phyloP scores from a whole-genome alignment of 345 rosid genomes.

The Euphorbia peplus region DNA sequence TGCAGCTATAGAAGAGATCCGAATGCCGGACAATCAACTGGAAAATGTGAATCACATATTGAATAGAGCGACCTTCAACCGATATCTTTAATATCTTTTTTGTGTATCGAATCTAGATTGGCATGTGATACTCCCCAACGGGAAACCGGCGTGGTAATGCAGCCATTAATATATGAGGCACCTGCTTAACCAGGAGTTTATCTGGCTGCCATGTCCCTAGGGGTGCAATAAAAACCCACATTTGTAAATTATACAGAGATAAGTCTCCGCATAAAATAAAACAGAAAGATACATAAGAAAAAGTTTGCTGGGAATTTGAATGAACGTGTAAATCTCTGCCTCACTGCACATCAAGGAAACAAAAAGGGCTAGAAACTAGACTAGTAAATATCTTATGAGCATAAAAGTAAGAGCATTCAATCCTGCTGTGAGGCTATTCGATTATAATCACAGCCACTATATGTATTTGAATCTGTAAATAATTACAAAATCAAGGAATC shows the following conservation, averaged over 20 bases:
- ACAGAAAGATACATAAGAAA: not conserved
- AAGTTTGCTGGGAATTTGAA: not conserved
- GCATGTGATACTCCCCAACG: conserved; percentile 96
- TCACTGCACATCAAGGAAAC: not conserved
- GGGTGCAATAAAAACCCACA: conserved; percentile 97
- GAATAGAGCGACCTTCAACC: conserved; percentile 96
- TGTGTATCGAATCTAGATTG: conserved; percentile 97
- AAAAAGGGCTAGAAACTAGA: not conserved
- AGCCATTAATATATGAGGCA: conserved; percentile 96
- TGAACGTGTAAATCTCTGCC: not conserved
- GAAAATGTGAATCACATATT: conserved; percentile 96
- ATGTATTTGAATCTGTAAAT: not conserved
- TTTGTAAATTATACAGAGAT: conserved; percentile 19
- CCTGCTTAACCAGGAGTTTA: conserved; percentile 95
- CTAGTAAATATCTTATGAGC: not conserved
- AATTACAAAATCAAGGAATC: not conserved
- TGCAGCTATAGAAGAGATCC: conserved; percentile 92
- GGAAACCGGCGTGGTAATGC: conserved; percentile 97
- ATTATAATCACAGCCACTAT: not conserved
- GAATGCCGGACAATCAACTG: conserved; percentile 98
- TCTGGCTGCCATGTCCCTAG: conserved; percentile 98
- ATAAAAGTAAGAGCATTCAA: not conserved
- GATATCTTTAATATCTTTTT: conserved; percentile 93
- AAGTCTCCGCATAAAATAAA: not conserved
- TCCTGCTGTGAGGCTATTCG: not conserved